These are phyloP conservation scores for Ceratobasidium sp. DNA, from an alignment of 1,284 basidiomycete genomes.

Conservation along the genomic window DNA sequence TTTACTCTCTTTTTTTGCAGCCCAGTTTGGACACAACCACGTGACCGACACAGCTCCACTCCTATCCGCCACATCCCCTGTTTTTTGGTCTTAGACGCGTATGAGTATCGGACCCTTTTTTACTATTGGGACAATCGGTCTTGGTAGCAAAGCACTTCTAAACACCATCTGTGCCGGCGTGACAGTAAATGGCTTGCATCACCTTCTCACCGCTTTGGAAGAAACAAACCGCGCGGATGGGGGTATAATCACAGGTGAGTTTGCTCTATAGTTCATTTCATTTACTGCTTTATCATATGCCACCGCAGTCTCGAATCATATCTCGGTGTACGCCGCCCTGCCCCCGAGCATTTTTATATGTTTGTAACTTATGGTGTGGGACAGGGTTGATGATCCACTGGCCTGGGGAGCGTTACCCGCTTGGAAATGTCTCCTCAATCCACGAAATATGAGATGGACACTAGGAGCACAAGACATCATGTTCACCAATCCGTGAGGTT, in stretches of 20 bases:
- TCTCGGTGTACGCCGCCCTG: slow-evolving; percentile 77
- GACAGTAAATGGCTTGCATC: slow-evolving; percentile 74
- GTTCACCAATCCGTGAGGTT: slow-evolving; percentile 90
- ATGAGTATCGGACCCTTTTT: slow-evolving; percentile 59
- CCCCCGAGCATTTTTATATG: background rate
- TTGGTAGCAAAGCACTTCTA: slow-evolving; percentile 82
- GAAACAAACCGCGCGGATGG: slow-evolving; percentile 65
- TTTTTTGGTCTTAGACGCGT: background rate
- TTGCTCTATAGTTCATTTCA: slow-evolving; percentile 38
- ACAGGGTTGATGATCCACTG: slow-evolving; percentile 80
- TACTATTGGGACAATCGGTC: slow-evolving; percentile 72
- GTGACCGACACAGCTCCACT: background rate
- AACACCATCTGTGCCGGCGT: slow-evolving; percentile 71
- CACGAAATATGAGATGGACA: slow-evolving; percentile 82
- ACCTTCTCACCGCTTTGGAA: slow-evolving; percentile 73
- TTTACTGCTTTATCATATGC: slow-evolving; percentile 47
- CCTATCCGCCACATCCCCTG: background rate
- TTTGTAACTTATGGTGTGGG: slow-evolving; percentile 33
- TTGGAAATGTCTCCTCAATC: slow-evolving; percentile 66
- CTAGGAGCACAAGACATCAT: slow-evolving; percentile 94
- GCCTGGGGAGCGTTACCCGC: slow-evolving; percentile 86
- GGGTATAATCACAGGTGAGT: slow-evolving; percentile 83
- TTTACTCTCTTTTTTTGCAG: too few relatives aligned
- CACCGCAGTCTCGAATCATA: slow-evolving; percentile 86
- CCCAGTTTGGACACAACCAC: too few relatives aligned